A percentile compares a stretch with the other conserved stretches of the same genome.
Evolutionary conservation across 306 rosid genomes (phyloP).

Genomic region (Vigna nakashimae): DNA sequence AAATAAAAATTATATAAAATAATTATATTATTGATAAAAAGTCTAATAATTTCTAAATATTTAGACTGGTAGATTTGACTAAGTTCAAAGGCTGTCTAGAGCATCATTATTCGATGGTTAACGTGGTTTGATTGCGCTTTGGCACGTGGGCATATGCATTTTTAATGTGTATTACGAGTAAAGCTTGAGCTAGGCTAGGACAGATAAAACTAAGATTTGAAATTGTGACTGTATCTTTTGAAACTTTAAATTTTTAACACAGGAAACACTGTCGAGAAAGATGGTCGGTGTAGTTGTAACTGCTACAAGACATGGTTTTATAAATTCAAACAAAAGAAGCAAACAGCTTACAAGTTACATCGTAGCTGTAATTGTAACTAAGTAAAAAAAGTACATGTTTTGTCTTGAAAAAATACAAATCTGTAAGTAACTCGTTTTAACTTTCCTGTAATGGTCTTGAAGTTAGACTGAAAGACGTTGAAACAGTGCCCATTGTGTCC

Average conservation of each 20-base stretch:
- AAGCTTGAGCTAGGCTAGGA: not conserved
- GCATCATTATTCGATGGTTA: constrained; percentile 1
- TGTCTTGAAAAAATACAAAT: too few relatives aligned
- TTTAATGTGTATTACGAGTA: not conserved
- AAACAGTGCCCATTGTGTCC: not conserved
- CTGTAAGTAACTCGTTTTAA: not conserved
- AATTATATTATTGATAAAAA: too few relatives aligned
- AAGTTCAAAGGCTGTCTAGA: not conserved
- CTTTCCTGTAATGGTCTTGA: not conserved
- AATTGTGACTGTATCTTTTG: not conserved
- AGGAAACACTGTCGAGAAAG: not conserved
- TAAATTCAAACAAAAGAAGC: too few relatives aligned
- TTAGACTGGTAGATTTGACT: too few relatives aligned
- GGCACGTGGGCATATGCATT: constrained; percentile 38
- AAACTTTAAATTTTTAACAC: not conserved
- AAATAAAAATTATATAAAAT: too few relatives aligned
- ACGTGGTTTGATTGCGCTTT: constrained; percentile 18
- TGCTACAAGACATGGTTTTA: not conserved
- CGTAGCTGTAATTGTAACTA: not conserved
- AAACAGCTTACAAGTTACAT: not conserved
- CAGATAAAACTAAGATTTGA: not conserved
- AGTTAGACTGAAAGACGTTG: not conserved
- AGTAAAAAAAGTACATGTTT: not conserved
- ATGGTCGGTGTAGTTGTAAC: not conserved
- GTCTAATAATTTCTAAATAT: too few relatives aligned